phyloP scores from a whole-genome alignment of 306 rosid genomes.

The Quercus alba region DNA sequence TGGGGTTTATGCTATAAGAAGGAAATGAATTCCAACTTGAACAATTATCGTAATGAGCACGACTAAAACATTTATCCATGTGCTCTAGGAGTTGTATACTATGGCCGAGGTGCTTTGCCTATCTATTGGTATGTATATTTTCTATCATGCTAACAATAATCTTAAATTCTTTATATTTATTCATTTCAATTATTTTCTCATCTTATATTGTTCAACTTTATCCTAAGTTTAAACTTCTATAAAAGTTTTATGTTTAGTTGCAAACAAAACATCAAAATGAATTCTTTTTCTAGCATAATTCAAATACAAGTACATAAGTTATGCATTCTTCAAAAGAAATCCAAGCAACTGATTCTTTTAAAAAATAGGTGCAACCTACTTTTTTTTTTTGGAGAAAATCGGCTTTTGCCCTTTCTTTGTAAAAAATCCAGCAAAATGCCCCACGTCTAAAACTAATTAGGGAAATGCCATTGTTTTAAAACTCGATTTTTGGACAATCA shows the following conservation, averaged over 20 bases:
- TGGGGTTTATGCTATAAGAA: slow-evolving; percentile 94
- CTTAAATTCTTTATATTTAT: background rate
- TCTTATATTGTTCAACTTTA: background rate
- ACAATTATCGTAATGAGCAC: slow-evolving; percentile 64
- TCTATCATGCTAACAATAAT: background rate
- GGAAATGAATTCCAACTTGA: slow-evolving; percentile 86
- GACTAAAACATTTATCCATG: slow-evolving; percentile 80
- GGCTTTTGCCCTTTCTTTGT: too few relatives aligned
- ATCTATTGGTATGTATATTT: slow-evolving; percentile 62
- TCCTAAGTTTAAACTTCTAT: background rate
- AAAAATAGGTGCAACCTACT: too few relatives aligned
- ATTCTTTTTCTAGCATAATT: too few relatives aligned
- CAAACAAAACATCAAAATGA: too few relatives aligned
- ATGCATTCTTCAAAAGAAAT: too few relatives aligned
- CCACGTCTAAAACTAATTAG: too few relatives aligned
- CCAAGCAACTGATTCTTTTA: too few relatives aligned
- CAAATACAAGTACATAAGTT: too few relatives aligned
- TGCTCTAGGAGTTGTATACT: slow-evolving; percentile 76
- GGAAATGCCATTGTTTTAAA: too few relatives aligned
- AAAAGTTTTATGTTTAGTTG: background rate
- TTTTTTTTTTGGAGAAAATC: too few relatives aligned
- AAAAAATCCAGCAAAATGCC: too few relatives aligned
- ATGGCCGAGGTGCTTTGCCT: slow-evolving; percentile 92
- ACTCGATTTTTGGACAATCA: too few relatives aligned
- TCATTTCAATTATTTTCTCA: background rate